Base-by-base conservation (phyloP, 495 filamentous ascomycete genomes). In the Penicillium lagena region DNA sequence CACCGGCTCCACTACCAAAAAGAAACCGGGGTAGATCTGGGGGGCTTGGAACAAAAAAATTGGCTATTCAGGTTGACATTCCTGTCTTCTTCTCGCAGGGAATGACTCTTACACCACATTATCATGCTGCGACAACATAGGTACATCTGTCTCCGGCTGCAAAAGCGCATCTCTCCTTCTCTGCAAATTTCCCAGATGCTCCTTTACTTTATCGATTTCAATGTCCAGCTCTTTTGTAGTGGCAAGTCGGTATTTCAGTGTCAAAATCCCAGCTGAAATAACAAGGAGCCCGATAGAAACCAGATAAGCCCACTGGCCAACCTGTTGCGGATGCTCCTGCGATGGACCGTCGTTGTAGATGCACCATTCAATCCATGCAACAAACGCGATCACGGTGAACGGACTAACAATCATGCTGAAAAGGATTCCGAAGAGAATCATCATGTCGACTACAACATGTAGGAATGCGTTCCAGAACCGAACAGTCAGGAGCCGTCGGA, bases 371-470 rank as follows among this genome's bases (percentile, higher is more conserved):
- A 60, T 56, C 61, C 61, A 67, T 6, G 41, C 45, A 6, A 67
- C 56, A 37, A 67, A 67, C 0, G 59, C 63, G 10, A 64, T 47
- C 2, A 57, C 58, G 0, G 63, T 64, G 1, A 67, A 43, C 0
- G 61, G 61, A n/a, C 63, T 67, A 33, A 59, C 43, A 11, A 67
- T 52, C 51, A 67, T 60, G 37, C 63, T 67, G 15, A 67, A 61
- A 0, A 59, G 1, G 0, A 64, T 34, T 0, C 56, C 55, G 9
- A 54, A 47, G 0, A 67, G 46, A 12, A 63, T 59, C 0, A 27
- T 36, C 11, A 53, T 13, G 12, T 64, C 63, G 0, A 45, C 36
- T 2, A 51, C 1, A 0, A 55, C 39, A 8, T 49, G 53, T 4
- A 58, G 7, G 17, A 51, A 51, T 0, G 43, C 43, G 7, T 44